phyloP scores from a whole-genome alignment of 371 early-diverging fungal species.

The Circinella minor region DNA sequence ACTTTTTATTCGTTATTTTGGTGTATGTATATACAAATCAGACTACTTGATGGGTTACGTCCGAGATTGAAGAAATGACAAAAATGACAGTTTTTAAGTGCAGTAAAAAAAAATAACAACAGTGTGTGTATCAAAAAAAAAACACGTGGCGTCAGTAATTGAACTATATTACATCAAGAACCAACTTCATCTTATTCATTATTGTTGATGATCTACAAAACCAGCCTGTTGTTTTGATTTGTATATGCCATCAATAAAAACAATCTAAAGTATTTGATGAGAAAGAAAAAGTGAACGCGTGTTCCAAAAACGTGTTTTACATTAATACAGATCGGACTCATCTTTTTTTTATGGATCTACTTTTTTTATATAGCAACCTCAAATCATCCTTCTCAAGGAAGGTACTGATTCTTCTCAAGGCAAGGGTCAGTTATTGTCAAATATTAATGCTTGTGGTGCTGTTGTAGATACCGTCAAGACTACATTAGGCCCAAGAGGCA shows the following conservation, averaged over 20 bases:
- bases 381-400: conserved; percentile 98
- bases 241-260: too few species aligned
- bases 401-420: conserved; percentile 99
- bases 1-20: too few species aligned
- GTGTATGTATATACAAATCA: too few species aligned
- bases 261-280: too few species aligned
- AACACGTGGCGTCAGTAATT: background rate
- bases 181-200: background rate
- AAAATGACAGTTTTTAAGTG: background rate
- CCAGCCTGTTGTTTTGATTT: background rate
- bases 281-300: background rate
- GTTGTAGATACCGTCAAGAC: conserved; percentile 97
- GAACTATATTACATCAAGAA: background rate
- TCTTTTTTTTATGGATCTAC: background rate
- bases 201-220: background rate
- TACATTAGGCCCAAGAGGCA: conserved; percentile 99
- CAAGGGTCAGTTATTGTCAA: conserved; percentile 96
- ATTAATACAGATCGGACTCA: background rate
- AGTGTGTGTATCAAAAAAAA: background rate
- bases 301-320: background rate
- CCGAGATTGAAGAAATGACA: background rate
- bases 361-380: conserved; percentile 80
- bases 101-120: background rate
- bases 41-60: background rate
- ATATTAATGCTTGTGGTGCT: conserved; percentile 97